Evolutionary conservation across 805 yeast genomes (phyloP).

Genomic region (Kluyveromyces dobzhanskii): DNA sequence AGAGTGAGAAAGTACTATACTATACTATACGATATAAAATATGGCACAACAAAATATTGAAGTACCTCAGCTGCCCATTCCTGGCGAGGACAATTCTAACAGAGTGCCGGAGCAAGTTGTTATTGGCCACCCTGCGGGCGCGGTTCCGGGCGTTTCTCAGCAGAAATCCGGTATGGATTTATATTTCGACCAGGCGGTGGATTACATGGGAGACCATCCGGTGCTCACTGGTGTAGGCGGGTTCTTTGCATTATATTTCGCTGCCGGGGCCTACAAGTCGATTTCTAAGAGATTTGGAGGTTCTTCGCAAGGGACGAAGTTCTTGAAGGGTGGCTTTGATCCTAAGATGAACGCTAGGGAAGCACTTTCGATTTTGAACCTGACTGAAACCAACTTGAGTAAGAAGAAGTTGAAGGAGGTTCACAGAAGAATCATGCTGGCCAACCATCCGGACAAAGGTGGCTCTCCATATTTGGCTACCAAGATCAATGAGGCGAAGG

Average conservation of each 20-base stretch:
- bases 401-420: conserved; percentile 69
- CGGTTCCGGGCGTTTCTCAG: conserved; percentile 18
- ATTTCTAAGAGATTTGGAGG: conserved; percentile 39
- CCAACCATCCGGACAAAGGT: conserved; percentile 93
- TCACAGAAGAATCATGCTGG: conserved; percentile 81
- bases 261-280: conserved; percentile 59
- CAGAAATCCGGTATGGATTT: conserved; percentile 38
- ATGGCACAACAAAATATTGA: conserved; percentile 9
- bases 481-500: conserved; percentile 87
- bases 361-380: conserved; percentile 74
- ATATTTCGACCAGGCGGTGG: conserved; percentile 53
- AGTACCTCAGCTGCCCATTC: conserved; percentile 25
- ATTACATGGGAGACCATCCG: conserved; percentile 69
- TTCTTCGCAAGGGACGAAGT: conserved; percentile 45
- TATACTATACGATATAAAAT: no score
- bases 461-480: conserved; percentile 88
- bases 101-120: conserved; percentile 7
- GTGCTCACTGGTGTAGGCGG: conserved; percentile 63
- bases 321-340: conserved; percentile 83
- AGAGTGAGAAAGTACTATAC: no score
- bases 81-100: conserved; percentile 14
- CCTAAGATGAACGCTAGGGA: conserved; percentile 84
- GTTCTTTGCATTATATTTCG: conserved; percentile 52
- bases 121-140: conserved; percentile 8
- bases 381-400: conserved; percentile 56